These are phyloP conservation scores for Pseudocercospora eumusae DNA, from an alignment of 2,329 filamentous ascomycete genomes.

Conservation along the genomic window DNA sequence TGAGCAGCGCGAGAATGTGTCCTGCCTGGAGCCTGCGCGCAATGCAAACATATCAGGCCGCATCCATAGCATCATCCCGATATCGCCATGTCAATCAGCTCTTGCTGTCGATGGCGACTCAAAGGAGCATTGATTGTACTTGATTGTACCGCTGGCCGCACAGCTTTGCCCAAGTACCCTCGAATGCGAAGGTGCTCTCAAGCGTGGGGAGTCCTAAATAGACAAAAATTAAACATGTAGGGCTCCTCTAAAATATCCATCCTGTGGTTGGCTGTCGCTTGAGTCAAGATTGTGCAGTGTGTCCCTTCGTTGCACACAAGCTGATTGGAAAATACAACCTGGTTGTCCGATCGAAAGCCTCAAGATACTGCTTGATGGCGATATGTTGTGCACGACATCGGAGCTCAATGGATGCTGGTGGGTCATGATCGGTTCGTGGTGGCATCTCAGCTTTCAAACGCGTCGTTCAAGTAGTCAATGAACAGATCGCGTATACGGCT, in stretches of 20 bases:
- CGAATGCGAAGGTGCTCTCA: background rate
- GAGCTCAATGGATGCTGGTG: background rate
- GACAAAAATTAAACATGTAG: background rate
- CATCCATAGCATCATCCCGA: background rate
- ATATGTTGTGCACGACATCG: background rate
- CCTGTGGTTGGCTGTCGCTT: background rate
- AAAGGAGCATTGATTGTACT: background rate
- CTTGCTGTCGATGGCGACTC: background rate
- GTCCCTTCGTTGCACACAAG: background rate
- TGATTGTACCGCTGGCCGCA: background rate
- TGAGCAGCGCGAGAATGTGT: background rate
- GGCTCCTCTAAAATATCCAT: too few species aligned
- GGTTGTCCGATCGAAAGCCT: background rate
- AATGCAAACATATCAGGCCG: background rate
- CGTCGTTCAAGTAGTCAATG: slow-evolving; percentile 47
- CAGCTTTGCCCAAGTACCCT: background rate
- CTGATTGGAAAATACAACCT: background rate
- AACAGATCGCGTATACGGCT: slow-evolving; percentile 43
- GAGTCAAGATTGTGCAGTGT: background rate
- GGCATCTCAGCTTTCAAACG: slow-evolving; percentile 36
- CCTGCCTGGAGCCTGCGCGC: background rate
- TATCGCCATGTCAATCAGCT: background rate
- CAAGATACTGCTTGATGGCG: background rate
- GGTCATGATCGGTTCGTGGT: background rate
- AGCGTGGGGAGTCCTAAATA: background rate